Evolutionary conservation across 1,284 basidiomycete genomes (phyloP), one percentile per base, ranked within the genome.

Genomic region (Vanrija pseudolonga): DNA sequence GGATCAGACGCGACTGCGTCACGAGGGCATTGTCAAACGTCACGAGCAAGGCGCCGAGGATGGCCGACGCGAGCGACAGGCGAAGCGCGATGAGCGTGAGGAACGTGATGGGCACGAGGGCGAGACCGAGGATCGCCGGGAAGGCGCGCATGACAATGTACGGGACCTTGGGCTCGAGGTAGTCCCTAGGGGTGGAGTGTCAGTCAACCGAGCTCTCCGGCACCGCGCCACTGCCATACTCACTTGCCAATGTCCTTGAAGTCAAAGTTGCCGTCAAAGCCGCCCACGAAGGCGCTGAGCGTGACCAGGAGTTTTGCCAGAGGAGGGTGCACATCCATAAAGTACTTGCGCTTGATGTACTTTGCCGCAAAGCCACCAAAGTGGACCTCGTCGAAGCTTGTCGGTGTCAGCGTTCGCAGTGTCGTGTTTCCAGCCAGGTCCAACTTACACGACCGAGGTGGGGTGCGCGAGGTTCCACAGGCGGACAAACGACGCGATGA

Each of bases 261-360:
- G 73, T 97, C 92, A 72, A 97, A 97, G 45, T 89, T 80, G 2
- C 95, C 96, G 62, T 95, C 82, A 68, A 90, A 98, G n/a, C 96
- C 90, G 49, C 84, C 88, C 5, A 96, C 57, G 70, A 88, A 95
- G 0, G 85, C 93, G 7, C 89, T 88, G 23, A 96, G 80, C 0
- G 95, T 95, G 67, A 98, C 93, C 55, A 98, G 80, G 20, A 99
- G 82, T 72, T 98, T 98, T 28, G 94, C 95, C 6, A 99, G 80
- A 2, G 96, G 96, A 0, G 96, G 95, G 72, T 99, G 95, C 1
- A 99, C 95, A 70, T 99, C 96, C 76, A 99, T 83, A 79, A 95
- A 96, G 80, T 95, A 96, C 70, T 91, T 88, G 68, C 91, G 88
- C 73, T 94, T 92, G 72, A 98, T 76, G 61, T 83, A 83, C 69